Evolutionary conservation across 2,329 filamentous ascomycete genomes (phyloP).

Genomic region (Neobulgaria alba): DNA sequence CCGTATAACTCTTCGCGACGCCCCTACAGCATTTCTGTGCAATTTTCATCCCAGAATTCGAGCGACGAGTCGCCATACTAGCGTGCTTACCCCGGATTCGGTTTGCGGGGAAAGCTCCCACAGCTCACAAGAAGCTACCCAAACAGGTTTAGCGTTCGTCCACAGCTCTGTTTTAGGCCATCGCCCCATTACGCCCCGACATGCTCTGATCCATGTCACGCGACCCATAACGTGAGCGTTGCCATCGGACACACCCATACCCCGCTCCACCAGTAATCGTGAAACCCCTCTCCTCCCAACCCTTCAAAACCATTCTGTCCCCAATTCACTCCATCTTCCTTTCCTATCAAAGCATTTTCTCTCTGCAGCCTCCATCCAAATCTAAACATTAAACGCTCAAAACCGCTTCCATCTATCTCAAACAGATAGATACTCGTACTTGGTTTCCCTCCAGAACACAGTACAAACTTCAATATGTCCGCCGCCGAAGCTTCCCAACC

Average conservation of each 20-base stretch:
- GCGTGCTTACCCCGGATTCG: no score
- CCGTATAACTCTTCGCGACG: no score
- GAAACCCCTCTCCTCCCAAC: conserved; percentile 11
- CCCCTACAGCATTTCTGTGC: no score
- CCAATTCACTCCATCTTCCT: not conserved
- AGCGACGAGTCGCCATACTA: no score
- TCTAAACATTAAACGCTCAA: no score
- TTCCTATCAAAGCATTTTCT: no score
- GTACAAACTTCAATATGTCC: conserved; percentile 36
- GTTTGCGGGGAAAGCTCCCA: no score
- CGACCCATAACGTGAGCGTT: not conserved
- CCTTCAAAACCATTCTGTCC: conserved; percentile 3
- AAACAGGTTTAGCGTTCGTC: not conserved
- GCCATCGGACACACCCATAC: not conserved
- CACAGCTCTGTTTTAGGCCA: not conserved
- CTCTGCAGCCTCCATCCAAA: no score
- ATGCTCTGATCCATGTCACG: not conserved
- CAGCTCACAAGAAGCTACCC: conserved; percentile 1
- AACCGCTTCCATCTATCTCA: conserved; percentile 5
- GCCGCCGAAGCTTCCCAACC: conserved; percentile 35
- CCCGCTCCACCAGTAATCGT: conserved; percentile 17
- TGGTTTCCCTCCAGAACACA: conserved; percentile 5
- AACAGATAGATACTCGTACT: conserved; percentile 1
- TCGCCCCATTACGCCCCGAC: not conserved
- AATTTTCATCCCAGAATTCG: no score